Conservation (phyloP, 1,284 basidiomycete species). For the Clitocybe nebularis region DNA sequence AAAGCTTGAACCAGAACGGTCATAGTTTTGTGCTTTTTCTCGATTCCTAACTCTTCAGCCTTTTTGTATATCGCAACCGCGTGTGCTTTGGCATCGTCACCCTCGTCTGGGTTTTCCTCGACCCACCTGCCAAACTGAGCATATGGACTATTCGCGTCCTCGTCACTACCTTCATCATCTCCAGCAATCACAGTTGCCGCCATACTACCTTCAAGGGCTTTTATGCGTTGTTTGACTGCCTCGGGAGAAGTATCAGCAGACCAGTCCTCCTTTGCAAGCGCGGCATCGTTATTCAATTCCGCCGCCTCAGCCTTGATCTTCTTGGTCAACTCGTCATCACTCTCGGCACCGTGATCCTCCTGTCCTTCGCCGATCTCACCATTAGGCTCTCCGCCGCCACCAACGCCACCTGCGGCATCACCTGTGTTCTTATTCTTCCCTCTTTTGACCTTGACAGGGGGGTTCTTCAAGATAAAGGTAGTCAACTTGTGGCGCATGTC, state of each 20-base stretch:
- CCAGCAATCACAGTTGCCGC: slow-evolving; percentile 49
- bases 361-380: slow-evolving; percentile 32
- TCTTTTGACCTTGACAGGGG: slow-evolving; percentile 85
- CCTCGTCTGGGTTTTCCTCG: slow-evolving; percentile 66
- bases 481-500: slow-evolving; percentile 98
- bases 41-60: slow-evolving; percentile 89
- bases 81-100: slow-evolving; percentile 41
- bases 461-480: slow-evolving; percentile 97
- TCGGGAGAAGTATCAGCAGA: slow-evolving; percentile 89
- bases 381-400: slow-evolving; percentile 40
- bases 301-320: slow-evolving; percentile 87
- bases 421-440: slow-evolving; percentile 62
- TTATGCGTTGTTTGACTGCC: slow-evolving; percentile 84
- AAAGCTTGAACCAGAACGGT: slow-evolving; percentile 85
- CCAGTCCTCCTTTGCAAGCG: slow-evolving; percentile 77
- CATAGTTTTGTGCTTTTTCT: slow-evolving; percentile 93
- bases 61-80: slow-evolving; percentile 81
- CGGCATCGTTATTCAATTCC: slow-evolving; percentile 60
- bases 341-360: slow-evolving; percentile 47
- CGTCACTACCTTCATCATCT: slow-evolving; percentile 86
- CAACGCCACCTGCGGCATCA: slow-evolving; percentile 49
- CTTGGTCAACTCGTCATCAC: slow-evolving; percentile 79
- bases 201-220: slow-evolving; percentile 70
- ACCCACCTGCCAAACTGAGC: slow-evolving; percentile 84
- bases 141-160: slow-evolving; percentile 86